A percentile compares a stretch with the other conserved stretches of the same genome.
Evolutionary conservation across 768 basidiomycete genomes (phyloP).

Genomic region (Suillus bovinus): DNA sequence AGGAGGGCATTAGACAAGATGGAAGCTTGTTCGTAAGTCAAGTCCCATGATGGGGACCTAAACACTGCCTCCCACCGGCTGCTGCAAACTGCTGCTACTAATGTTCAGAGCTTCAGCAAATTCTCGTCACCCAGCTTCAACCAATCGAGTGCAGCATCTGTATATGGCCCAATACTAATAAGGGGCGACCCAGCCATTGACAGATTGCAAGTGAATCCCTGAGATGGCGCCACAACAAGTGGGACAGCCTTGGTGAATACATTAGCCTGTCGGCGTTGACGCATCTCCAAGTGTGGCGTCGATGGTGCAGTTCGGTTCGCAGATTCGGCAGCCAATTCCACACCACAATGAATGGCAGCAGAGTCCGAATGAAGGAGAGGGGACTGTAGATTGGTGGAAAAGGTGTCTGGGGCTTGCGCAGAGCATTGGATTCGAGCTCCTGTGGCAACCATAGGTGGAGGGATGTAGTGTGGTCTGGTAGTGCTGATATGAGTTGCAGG

Average conservation of each 20-base stretch:
- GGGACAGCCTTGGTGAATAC: not conserved
- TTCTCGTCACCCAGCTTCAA: conserved; percentile 9
- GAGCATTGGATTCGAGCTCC: conserved; percentile 3
- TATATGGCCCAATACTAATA: conserved; percentile 14
- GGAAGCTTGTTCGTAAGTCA: conserved; percentile 7
- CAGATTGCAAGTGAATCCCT: not conserved
- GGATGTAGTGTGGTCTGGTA: not conserved
- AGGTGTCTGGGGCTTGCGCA: not conserved
- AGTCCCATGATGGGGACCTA: not conserved
- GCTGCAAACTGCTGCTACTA: conserved; percentile 6
- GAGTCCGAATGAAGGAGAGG: not conserved
- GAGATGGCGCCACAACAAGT: not conserved
- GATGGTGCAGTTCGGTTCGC: not conserved
- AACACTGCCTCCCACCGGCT: conserved; percentile 9
- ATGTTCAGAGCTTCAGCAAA: not conserved
- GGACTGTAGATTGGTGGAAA: not conserved
- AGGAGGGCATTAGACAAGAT: conserved; percentile 6
- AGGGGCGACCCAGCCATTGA: not conserved
- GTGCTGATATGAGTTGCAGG: not conserved
- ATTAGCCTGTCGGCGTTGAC: not conserved
- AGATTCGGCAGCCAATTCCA: not conserved
- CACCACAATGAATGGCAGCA: not conserved
- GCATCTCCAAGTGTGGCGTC: not conserved
- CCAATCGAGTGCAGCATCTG: conserved; percentile 5
- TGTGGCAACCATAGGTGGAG: not conserved